phyloP scores from a whole-genome alignment of 495 filamentous ascomycete genomes.

The Penicillium waksmanii region DNA sequence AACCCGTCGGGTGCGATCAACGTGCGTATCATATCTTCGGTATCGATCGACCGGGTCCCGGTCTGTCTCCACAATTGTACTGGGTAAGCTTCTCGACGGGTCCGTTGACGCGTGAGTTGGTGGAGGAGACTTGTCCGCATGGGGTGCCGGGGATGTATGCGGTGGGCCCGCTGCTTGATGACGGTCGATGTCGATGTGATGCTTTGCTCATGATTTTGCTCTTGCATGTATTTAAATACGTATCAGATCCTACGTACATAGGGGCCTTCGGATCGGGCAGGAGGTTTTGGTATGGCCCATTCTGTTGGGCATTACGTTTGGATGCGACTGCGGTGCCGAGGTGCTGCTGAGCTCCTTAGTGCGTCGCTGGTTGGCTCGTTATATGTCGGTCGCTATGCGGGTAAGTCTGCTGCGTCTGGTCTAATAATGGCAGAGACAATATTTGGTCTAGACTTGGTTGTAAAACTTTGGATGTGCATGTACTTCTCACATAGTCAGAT shows the following conservation, averaged over 20 bases:
- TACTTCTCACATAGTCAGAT: no score
- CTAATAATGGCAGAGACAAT: no score
- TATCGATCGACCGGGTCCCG: slow-evolving; percentile 46
- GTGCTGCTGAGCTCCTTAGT: background rate
- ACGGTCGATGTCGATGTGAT: background rate
- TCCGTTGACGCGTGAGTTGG: slow-evolving; percentile 39
- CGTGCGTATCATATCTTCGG: slow-evolving; percentile 43
- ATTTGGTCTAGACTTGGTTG: no score
- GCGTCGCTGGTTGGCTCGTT: slow-evolving; percentile 1
- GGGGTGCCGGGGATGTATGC: slow-evolving; percentile 35
- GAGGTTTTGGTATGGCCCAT: background rate
- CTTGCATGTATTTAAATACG: slow-evolving; percentile 35
- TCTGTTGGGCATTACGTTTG: background rate
- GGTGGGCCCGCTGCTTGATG: slow-evolving; percentile 36
- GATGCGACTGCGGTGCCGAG: background rate
- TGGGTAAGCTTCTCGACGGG: slow-evolving; percentile 38
- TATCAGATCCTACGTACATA: background rate
- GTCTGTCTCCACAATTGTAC: slow-evolving; percentile 36
- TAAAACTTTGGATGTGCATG: no score
- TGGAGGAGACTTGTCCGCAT: slow-evolving; percentile 20
- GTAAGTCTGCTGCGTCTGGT: no score
- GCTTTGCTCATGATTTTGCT: slow-evolving; percentile 7
- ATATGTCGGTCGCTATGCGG: background rate
- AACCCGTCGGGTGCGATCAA: slow-evolving; percentile 13
- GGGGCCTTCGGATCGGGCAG: background rate